A percentile compares a stretch with the other conserved stretches of the same genome.
phyloP scores from a whole-genome alignment of 768 basidiomycete species.

The Amanita phalloides region DNA sequence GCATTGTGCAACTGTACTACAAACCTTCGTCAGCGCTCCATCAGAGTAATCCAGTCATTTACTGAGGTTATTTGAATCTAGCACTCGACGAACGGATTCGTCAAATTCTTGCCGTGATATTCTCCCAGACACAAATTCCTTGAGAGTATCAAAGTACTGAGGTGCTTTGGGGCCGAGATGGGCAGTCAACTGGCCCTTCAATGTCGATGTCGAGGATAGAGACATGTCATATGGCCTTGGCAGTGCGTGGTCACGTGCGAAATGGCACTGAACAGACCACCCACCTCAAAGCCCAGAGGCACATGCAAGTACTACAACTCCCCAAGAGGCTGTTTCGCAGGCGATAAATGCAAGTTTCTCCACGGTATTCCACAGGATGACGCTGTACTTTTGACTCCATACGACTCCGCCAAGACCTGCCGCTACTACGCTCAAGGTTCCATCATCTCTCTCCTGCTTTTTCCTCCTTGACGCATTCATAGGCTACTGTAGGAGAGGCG shows the following conservation, averaged over 20 bases:
- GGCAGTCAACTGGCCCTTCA: constrained; percentile 55
- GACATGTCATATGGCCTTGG: constrained; percentile 38
- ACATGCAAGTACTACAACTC: constrained; percentile 58
- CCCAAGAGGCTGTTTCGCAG: constrained; percentile 59
- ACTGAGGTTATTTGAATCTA: constrained; percentile 48
- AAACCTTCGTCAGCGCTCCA: constrained; percentile 3
- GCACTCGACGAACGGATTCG: constrained; percentile 47
- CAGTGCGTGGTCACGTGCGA: not conserved
- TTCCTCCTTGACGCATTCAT: not conserved
- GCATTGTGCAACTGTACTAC: constrained; percentile 76
- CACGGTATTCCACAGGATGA: constrained; percentile 33
- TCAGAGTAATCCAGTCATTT: constrained; percentile 3
- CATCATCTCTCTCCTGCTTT: not conserved
- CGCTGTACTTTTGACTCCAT: constrained; percentile 38
- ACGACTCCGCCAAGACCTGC: constrained; percentile 64
- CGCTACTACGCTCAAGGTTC: constrained; percentile 49
- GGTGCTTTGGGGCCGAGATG: constrained; percentile 52
- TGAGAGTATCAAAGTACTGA: constrained; percentile 53
- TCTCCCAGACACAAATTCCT: constrained; percentile 54
- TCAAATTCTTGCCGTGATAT: constrained; percentile 73
- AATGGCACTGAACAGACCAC: constrained; percentile 30
- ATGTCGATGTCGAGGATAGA: constrained; percentile 60
- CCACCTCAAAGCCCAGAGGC: constrained; percentile 63
- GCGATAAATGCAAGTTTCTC: constrained; percentile 65
- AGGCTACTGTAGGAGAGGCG: constrained; percentile 68